These are phyloP conservation scores for Alternaria alternata DNA, from an alignment of 2,329 filamentous ascomycete species.

Conservation along the genomic window DNA sequence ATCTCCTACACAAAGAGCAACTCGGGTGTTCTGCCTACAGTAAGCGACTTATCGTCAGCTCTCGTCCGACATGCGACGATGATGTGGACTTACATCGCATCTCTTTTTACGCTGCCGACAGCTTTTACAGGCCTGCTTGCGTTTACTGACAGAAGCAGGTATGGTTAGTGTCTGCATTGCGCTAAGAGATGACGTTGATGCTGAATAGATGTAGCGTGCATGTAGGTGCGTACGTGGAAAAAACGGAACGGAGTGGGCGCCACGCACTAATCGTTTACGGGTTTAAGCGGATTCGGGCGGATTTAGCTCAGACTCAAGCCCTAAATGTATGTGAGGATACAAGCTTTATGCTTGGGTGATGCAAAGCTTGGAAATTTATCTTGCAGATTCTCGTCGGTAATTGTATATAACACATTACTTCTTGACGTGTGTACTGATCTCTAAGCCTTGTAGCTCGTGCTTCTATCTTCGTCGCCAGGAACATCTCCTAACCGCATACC, in stretches of 20 bases:
- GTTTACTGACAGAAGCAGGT: conserved; percentile 39
- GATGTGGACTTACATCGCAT: conserved; percentile 36
- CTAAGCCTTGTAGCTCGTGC: neutral
- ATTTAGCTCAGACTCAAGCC: conserved; percentile 18
- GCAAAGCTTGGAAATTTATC: neutral
- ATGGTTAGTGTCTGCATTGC: conserved; percentile 28
- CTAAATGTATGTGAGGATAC: neutral
- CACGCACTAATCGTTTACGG: neutral
- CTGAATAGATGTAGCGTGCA: neutral
- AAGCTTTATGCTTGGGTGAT: neutral
- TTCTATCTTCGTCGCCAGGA: conserved; percentile 4
- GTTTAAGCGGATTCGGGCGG: neutral
- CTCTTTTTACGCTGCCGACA: conserved; percentile 47
- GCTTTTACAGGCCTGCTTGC: conserved; percentile 44
- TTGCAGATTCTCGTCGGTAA: neutral
- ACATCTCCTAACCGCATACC: neutral
- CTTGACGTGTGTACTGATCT: neutral
- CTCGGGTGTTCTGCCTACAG: conserved; percentile 33
- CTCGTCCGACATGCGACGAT: conserved; percentile 3
- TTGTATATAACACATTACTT: neutral
- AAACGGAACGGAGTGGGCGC: neutral
- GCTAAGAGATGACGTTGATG: neutral
- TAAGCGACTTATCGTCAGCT: conserved; percentile 15
- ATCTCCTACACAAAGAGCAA: conserved; percentile 37
- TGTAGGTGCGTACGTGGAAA: neutral